phyloP scores from a whole-genome alignment of 2,329 filamentous ascomycete species.

The Alternaria sp. region DNA sequence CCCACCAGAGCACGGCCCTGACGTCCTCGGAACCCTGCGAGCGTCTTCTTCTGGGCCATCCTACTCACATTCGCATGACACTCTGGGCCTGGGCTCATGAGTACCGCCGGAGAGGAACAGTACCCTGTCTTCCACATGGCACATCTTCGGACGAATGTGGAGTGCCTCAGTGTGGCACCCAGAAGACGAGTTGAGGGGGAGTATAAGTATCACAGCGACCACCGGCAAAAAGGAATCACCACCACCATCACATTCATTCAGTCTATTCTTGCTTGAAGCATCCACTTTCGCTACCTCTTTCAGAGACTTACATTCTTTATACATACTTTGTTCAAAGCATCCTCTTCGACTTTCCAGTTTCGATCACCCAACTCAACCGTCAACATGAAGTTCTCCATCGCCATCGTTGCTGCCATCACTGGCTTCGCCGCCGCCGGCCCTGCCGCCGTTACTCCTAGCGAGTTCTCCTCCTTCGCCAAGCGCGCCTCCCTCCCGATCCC shows the following conservation, averaged over 20 bases:
- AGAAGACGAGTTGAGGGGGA: not conserved
- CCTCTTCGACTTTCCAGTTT: conserved; percentile 19
- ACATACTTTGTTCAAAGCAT: conserved; percentile 22
- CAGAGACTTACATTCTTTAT: conserved; percentile 23
- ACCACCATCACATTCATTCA: conserved; percentile 24
- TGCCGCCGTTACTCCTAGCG: conserved; percentile 26
- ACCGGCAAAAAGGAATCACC: conserved; percentile 7
- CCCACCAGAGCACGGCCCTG: not conserved
- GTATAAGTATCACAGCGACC: conserved; percentile 19
- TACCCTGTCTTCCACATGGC: conserved; percentile 2
- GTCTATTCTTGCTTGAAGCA: conserved; percentile 34
- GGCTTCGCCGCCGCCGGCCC: conserved; percentile 40
- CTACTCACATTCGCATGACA: not conserved
- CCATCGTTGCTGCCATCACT: conserved; percentile 31
- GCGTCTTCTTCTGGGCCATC: not conserved
- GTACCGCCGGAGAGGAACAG: not conserved
- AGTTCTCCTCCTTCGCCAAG: conserved; percentile 37
- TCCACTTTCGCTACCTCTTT: conserved; percentile 23
- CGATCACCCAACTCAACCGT: conserved; percentile 16
- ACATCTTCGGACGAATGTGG: not conserved
- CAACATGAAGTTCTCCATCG: conserved; percentile 44
- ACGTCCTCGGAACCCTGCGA: not conserved
- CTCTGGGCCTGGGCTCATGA: not conserved
- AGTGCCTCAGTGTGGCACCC: not conserved
- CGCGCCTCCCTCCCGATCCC: conserved; percentile 40